These are phyloP conservation scores for Corrigiola litoralis DNA, from an alignment of 179 eudicot species.

Conservation along the genomic window DNA sequence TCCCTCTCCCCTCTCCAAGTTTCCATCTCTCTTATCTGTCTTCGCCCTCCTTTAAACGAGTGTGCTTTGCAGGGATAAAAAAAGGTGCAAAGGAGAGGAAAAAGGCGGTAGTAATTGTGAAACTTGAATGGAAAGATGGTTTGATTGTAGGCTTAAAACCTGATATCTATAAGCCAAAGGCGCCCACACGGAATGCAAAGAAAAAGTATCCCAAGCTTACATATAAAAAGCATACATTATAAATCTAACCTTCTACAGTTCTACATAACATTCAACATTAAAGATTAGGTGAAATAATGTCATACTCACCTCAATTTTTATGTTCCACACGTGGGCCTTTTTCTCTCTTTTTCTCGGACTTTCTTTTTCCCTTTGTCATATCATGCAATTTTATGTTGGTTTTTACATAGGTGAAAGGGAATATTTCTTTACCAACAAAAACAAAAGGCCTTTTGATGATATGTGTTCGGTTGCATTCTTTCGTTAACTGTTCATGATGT, in stretches of 20 bases:
- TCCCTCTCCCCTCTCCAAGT: background rate
- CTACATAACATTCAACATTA: background rate
- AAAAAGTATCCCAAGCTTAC: constrained; percentile 21
- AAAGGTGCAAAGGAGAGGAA: background rate
- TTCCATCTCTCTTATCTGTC: background rate
- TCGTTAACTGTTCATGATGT: background rate
- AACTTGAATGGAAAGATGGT: constrained; percentile 7
- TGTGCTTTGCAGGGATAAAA: constrained; percentile 13
- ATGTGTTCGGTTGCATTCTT: background rate
- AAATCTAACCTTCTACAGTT: too few relatives aligned
- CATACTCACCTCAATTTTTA: constrained; percentile 4
- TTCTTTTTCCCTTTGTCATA: background rate
- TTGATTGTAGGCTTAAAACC: background rate
- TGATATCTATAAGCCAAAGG: constrained; percentile 9
- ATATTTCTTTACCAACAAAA: background rate
- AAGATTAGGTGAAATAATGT: constrained; percentile 19
- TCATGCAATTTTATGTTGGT: background rate
- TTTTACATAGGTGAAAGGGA: constrained; percentile 5
- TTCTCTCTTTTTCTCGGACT: background rate
- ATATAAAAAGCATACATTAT: background rate
- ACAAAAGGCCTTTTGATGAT: background rate
- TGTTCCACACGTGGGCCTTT: constrained; percentile 26
- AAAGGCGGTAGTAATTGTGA: background rate
- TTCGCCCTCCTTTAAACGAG: constrained; percentile 14
- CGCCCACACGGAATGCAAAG: constrained; percentile 38